phyloP scores from a whole-genome alignment of 352 stramenopile species.

The Pythium aphanidermatum region DNA sequence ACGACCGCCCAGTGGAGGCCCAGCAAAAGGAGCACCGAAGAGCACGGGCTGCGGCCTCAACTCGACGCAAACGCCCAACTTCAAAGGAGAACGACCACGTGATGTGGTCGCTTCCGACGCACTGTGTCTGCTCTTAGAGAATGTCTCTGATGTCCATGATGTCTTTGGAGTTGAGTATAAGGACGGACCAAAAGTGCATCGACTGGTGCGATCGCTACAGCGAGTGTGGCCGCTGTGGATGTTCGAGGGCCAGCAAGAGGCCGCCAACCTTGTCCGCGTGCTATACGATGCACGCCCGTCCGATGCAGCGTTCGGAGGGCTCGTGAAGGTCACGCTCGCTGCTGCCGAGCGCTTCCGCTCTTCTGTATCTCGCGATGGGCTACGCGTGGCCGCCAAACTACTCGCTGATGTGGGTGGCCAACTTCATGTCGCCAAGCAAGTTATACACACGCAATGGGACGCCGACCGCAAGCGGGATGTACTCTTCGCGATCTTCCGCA shows the following conservation, averaged over 20 bases:
- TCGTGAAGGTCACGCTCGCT: slow-evolving; percentile 51
- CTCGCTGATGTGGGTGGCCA: slow-evolving; percentile 29
- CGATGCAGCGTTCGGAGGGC: slow-evolving; percentile 49
- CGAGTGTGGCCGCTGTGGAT: slow-evolving; percentile 76
- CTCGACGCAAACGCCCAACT: slow-evolving; percentile 51
- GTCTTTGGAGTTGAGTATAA: slow-evolving; percentile 55
- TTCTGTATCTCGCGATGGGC: slow-evolving; percentile 29
- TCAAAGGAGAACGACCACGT: slow-evolving; percentile 47
- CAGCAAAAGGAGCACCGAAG: not conserved
- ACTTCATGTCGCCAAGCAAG: slow-evolving; percentile 25
- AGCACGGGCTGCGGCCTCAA: slow-evolving; percentile 21
- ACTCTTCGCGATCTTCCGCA: slow-evolving; percentile 36
- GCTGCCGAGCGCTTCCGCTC: slow-evolving; percentile 41
- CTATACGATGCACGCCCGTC: slow-evolving; percentile 54
- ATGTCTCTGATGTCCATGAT: slow-evolving; percentile 51
- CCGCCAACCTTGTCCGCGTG: slow-evolving; percentile 50
- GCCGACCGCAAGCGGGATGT: slow-evolving; percentile 37
- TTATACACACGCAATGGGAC: slow-evolving; percentile 27
- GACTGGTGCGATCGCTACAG: slow-evolving; percentile 41
- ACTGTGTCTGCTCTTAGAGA: slow-evolving; percentile 44
- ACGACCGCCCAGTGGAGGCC: not conserved
- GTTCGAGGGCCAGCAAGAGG: slow-evolving; percentile 58
- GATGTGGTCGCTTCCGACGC: slow-evolving; percentile 32
- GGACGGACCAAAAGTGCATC: slow-evolving; percentile 59
- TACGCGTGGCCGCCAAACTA: slow-evolving; percentile 35